These are phyloP conservation scores for Nannizzia gypsea DNA, from an alignment of 2,329 filamentous ascomycete genomes.

Conservation along the genomic window DNA sequence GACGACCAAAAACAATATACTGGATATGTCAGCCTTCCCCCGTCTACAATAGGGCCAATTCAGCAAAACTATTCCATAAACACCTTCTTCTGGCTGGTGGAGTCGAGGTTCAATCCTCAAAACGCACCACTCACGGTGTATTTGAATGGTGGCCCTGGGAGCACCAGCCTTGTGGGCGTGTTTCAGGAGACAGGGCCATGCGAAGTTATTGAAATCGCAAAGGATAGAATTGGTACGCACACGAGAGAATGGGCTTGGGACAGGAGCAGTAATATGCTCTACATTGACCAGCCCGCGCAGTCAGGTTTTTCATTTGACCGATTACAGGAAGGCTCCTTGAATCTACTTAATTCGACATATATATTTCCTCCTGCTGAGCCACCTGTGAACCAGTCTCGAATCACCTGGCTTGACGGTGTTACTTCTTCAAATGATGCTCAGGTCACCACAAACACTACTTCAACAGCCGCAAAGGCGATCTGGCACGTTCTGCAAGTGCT, in stretches of 20 bases:
- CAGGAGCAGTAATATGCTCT: conserved; percentile 51
- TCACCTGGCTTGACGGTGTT: not conserved
- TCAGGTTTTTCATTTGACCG: conserved; percentile 39
- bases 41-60: conserved; percentile 25
- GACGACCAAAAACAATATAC: conserved; percentile 46
- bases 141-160: conserved; percentile 52
- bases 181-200: conserved; percentile 44
- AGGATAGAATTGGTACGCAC: conserved; percentile 40
- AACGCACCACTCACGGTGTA: conserved; percentile 50
- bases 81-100: conserved; percentile 57
- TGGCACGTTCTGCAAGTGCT: conserved; percentile 38
- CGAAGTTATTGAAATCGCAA: conserved; percentile 29
- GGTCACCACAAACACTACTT: conserved; percentile 23
- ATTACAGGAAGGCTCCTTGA: not conserved
- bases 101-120: conserved; percentile 41
- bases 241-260: conserved; percentile 53
- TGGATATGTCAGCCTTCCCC: conserved; percentile 48
- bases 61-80: conserved; percentile 47
- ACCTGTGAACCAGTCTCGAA: not conserved
- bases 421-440: not conserved
- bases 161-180: conserved; percentile 46
- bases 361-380: not conserved
- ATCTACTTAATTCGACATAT: conserved; percentile 1
- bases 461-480: not conserved
- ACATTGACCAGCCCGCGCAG: conserved; percentile 55